Base-by-base conservation (phyloP, 2,329 filamentous ascomycete genomes). In the Nemania sp. region DNA sequence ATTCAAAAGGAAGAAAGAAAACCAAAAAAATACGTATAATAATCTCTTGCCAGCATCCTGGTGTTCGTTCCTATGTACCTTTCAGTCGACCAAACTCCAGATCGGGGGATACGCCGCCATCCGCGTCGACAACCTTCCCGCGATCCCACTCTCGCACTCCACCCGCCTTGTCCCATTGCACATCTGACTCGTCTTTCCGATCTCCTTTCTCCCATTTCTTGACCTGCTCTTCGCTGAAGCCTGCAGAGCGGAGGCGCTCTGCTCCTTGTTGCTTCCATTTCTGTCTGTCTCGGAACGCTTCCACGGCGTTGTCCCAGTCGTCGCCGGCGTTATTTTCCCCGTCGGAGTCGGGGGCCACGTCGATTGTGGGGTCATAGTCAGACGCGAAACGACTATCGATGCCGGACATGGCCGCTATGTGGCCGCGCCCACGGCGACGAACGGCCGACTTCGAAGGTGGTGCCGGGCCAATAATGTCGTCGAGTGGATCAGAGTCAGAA, bases 351-450 rank as follows among this genome's bases (percentile, higher is more conserved):
- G 79, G 76, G 40, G 81, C 77, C 3, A 89, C 75, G 67, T 90
- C 85, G n/a, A 78, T 72, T 6, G 75, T 81, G 0, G 83, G 82
- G 60, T 86, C 80, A 67, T 89, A 89, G 51, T 80, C 83, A 1
- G 86, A 79, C 1, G 89, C 87, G 74, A 97, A 98, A 54, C 90
- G 90, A 21, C 83, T 80, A 71, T 97, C 92, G 66, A 97, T 96
- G 10, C 84, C 87, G 25, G 87, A 87, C 5, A 78, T 75, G 1
- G 82, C 82, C 4, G 82, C 78, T 40, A 85, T 80, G 13, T 85
- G 85, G 39, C 92, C 92, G 40, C 92, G 86, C 10, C 92, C 92
- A 29, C 90, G 87, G n/a, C 80, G 77, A 55, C 77, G 82, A 34
- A 86, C 71, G 32, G 72, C 74, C 3, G 78, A 37, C 48, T 73